A percentile compares a stretch with the other conserved stretches of the same genome.
Evolutionary conservation across 495 filamentous ascomycete species (phyloP).

Genomic region (Pseudoneurospora amorphoporcata): DNA sequence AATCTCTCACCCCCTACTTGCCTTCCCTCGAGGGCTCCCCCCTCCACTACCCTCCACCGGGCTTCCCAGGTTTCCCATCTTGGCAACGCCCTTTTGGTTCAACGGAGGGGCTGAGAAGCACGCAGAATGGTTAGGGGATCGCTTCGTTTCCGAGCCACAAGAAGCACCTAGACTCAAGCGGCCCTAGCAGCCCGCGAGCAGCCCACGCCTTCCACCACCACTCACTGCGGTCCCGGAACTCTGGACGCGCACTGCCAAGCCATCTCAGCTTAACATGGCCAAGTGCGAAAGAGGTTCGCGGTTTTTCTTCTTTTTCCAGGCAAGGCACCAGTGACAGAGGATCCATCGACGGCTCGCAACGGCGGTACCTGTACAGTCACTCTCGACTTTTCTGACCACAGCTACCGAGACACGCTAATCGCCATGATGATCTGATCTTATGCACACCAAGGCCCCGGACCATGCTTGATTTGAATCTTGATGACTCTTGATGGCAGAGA

Average conservation of each 20-base stretch:
- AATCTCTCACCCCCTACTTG: background rate
- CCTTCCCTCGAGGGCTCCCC: background rate
- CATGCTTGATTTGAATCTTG: background rate
- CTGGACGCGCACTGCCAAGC: constrained; percentile 7
- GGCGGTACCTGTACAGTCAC: background rate
- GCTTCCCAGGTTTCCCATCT: background rate
- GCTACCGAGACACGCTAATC: background rate
- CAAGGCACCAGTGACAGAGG: background rate
- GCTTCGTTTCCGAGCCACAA: background rate
- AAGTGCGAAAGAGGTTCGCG: background rate
- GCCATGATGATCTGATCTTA: background rate
- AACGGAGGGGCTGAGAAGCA: background rate
- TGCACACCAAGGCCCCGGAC: background rate
- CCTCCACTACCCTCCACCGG: background rate
- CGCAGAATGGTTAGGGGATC: background rate
- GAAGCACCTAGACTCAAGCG: too few relatives aligned
- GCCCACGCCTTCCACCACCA: background rate
- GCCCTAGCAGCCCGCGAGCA: background rate
- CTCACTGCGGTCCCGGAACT: constrained; percentile 6
- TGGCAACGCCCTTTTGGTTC: background rate
- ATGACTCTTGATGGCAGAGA: background rate
- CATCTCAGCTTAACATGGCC: background rate
- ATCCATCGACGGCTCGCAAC: background rate
- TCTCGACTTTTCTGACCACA: background rate
- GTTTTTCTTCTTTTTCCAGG: background rate